Base-by-base conservation (phyloP, 2,329 filamentous ascomycete genomes). In the Zymoseptoria ardabiliae region DNA sequence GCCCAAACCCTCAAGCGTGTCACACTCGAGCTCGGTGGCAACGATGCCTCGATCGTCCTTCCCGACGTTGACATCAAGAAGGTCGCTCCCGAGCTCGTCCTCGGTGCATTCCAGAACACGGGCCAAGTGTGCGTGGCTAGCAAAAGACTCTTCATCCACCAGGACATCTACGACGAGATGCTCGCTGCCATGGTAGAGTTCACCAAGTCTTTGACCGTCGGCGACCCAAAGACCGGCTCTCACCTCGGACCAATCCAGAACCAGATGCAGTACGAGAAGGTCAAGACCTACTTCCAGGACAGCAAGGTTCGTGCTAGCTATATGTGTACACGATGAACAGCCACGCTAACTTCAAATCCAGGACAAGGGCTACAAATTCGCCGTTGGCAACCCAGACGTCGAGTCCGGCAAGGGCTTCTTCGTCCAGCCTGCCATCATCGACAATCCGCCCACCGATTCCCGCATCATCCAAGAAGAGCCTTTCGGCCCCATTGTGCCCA, bases 1-100 rank as follows among this genome's bases (percentile, higher is more conserved):
- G 75, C 80, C 22, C 78, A 79, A 68, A 84, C 82, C 0, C 72
- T 87, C 23, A 87, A 86, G 76, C 76, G 83, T 49, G 77, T 84
- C 20, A 85, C 81, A 1, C 77, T 87, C 13, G 85, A 87, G 70
- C 77, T 86, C 22, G 81, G 83, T 45, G 84, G 83, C 30, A 86
- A 86, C 65, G 82, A 86, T 61, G 78, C 83, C 1, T 79, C 81
- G n/a, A 83, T 86, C 63, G 75, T 86, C 41, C 77, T 79, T 30
- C 77, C 78, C 0, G 83, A 86, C 62, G 81, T 85, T 6, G 81
- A 86, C 58, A 73, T 85, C 62, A 74, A 77, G 58, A 77, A 77
- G 62, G 72, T 74, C 17, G 78, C 78, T 5, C 78, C 78, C 3
- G 72, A 81, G 61, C 73, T 83, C 21, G 80, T 79, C 20, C 74